Evolutionary conservation across 2,329 filamentous ascomycete species (phyloP), one percentile per base, ranked within the genome.

Genomic region (Karstenula rhodostoma): DNA sequence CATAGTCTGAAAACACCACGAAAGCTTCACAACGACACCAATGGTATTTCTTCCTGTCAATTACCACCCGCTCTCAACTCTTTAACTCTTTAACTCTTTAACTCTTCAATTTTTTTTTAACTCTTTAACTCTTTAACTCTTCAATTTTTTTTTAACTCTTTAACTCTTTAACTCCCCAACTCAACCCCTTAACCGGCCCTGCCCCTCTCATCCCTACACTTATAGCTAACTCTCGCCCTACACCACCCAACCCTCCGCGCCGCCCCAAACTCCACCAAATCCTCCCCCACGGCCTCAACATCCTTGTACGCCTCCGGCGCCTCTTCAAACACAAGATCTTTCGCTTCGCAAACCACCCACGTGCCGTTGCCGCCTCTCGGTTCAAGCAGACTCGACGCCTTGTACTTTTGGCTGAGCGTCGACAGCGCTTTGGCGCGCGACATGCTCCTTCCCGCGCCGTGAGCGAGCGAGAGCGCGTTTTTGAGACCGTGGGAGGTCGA

Each of bases 291-390:
- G 33, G 70, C 67, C 61, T 73, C 70, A 12, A 80, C 73, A 55
- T 79, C 71, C 57, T 78, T 78, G 57, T 76, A 80, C 19, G 74
- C 77, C 57, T 78, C 76, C 2, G 73, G 71, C 13, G 75, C 74
- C 62, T 80, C 77, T 62, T 80, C 76, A 61, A 73, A 78, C 17
- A 77, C 76, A 13, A 79, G 56, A 25, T 76, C 70, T 44, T 76
- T 76, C 52, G 78, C 72, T 46, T 77, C 74, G 56, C 77, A 80
- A 12, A 80, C 65, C 0, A 79, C 73, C 73, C 77, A 78, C 5
- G 73, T 77, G 7, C 75, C 74, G 3, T 47, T 32, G 46, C 55
- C 58, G 22, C 57, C 32, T 25, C 15, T 62, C 37, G 68, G 72
- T 59, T 71, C 66, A 25, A 76, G 60, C 17, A 75, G 57, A 8